These are phyloP conservation scores for Pelagophyceae sp. DNA, from an alignment of 352 stramenopile genomes.

Conservation along the genomic window DNA sequence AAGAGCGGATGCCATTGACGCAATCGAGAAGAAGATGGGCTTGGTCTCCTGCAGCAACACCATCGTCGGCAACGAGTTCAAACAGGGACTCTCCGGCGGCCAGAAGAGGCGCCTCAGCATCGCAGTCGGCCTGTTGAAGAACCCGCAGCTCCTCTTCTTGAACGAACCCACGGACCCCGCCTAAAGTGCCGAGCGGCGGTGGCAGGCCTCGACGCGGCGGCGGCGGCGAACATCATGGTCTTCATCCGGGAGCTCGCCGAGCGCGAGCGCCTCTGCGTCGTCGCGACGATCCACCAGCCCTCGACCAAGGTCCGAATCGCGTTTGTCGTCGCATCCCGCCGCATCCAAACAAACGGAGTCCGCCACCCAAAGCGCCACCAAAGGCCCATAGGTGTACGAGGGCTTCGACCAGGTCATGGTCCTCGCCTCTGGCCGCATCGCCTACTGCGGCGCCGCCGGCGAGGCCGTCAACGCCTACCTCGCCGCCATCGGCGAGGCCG, in stretches of 20 bases:
- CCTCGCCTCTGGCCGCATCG: conserved; percentile 53
- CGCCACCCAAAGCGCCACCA: too few relatives aligned
- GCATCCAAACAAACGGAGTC: too few relatives aligned
- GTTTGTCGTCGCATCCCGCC: too few relatives aligned
- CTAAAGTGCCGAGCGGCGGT: neutral
- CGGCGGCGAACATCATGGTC: conserved; percentile 14
- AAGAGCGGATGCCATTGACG: neutral
- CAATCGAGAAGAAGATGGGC: conserved; percentile 33
- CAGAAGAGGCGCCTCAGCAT: conserved; percentile 29
- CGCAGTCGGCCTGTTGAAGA: conserved; percentile 35
- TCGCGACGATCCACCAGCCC: conserved; percentile 77
- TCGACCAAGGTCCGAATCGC: conserved; percentile 71
- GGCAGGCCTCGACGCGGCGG: conserved; percentile 7
- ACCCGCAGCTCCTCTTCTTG: conserved; percentile 74
- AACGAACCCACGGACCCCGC: conserved; percentile 75
- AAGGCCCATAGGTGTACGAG: too few relatives aligned
- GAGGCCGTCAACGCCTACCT: conserved; percentile 51
- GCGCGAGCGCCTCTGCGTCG: conserved; percentile 64
- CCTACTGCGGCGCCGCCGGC: conserved; percentile 42
- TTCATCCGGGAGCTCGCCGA: conserved; percentile 58
- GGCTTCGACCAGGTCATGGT: conserved; percentile 70
- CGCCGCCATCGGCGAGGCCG: conserved; percentile 45
- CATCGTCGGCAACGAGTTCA: conserved; percentile 44
- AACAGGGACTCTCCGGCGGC: conserved; percentile 36
- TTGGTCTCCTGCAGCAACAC: conserved; percentile 28